Conservation (phyloP, 2,329 filamentous ascomycete genomes). For the Aplosporella prunicola region DNA sequence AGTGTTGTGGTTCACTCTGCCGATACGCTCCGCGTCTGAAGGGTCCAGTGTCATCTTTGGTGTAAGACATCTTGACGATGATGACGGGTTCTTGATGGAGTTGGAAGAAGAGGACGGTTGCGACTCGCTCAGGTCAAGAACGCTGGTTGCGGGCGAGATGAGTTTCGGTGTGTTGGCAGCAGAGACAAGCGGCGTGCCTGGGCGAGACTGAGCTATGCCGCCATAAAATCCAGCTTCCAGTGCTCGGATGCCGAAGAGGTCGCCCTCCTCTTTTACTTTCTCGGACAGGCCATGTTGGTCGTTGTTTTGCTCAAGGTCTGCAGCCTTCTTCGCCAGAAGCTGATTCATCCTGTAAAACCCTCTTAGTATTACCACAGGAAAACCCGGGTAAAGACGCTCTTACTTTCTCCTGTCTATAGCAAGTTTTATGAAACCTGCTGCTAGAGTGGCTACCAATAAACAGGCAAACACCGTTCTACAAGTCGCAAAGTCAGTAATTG, state of each 20-base stretch:
- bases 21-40: conserved; percentile 28
- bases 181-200: conserved; percentile 27
- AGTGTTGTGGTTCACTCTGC: conserved; percentile 25
- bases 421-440: conserved; percentile 27
- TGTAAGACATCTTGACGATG: conserved; percentile 15
- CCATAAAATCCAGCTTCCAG: conserved; percentile 34
- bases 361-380: background rate
- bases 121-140: conserved; percentile 21
- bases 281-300: conserved; percentile 27
- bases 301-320: conserved; percentile 21
- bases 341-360: conserved; percentile 21
- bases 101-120: conserved; percentile 14
- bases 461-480: conserved; percentile 25
- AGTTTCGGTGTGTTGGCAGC: conserved; percentile 24
- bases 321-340: conserved; percentile 16
- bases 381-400: conserved; percentile 10
- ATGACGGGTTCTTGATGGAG: conserved; percentile 14
- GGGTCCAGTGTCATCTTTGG: conserved; percentile 22
- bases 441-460: conserved; percentile 23
- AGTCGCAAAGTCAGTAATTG: conserved; percentile 12
- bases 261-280: conserved; percentile 29
- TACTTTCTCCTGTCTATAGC: conserved; percentile 26
- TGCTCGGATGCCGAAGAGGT: conserved; percentile 32
- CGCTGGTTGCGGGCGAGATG: conserved; percentile 24
- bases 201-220: conserved; percentile 31